phyloP scores from a whole-genome alignment of 2,329 filamentous ascomycete species.

The Aureobasidium sp. region DNA sequence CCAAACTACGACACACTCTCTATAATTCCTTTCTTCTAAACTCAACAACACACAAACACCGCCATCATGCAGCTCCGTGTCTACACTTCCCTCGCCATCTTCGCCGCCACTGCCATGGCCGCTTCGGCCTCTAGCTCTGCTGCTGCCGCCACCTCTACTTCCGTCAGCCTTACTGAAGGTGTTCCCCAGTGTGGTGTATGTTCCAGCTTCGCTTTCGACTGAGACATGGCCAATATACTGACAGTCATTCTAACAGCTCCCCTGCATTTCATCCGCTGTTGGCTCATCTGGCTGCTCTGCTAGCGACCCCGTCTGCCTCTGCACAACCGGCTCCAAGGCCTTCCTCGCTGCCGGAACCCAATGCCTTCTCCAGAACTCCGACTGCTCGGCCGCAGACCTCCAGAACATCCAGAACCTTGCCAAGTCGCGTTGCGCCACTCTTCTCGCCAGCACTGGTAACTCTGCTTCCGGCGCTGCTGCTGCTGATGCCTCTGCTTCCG shows the following conservation, averaged over 20 bases:
- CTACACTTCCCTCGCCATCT: conserved; percentile 8
- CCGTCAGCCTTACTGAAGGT: background rate
- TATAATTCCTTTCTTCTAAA: background rate
- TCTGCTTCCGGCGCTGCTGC: conserved; percentile 9
- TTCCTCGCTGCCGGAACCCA: conserved; percentile 31
- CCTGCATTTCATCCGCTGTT: conserved; percentile 41
- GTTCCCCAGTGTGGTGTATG: background rate
- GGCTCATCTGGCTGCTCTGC: conserved; percentile 37
- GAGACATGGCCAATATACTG: background rate
- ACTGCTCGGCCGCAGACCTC: conserved; percentile 30
- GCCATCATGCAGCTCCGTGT: conserved; percentile 9
- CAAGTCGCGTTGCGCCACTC: background rate
- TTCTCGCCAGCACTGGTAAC: background rate
- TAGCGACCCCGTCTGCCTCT: conserved; percentile 44
- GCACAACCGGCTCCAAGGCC: conserved; percentile 32
- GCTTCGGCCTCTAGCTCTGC: background rate
- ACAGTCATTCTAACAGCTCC: background rate
- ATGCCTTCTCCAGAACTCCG: conserved; percentile 27
- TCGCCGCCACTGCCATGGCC: conserved; percentile 4
- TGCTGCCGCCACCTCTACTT: background rate
- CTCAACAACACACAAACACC: background rate
- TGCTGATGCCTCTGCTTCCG: conserved; percentile 1
- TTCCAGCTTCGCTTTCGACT: background rate
- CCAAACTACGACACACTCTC: background rate
- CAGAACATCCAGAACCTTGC: conserved; percentile 26